Evolutionary conservation across 2,329 filamentous ascomycete species (phyloP).

Genomic region (Fusarium sp.): DNA sequence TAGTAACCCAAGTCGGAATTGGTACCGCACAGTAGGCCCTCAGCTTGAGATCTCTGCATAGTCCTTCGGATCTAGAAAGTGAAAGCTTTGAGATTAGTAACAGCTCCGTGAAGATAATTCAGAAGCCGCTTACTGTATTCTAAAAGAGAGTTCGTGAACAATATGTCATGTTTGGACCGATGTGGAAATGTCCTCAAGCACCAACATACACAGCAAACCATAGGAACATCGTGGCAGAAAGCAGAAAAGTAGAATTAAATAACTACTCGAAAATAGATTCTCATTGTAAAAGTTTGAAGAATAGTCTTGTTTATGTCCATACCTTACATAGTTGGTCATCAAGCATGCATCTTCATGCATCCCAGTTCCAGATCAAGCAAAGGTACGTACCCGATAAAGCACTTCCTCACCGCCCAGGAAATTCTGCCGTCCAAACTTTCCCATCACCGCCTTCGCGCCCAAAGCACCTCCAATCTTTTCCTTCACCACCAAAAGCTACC

Average conservation of each 20-base stretch:
- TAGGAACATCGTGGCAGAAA: neutral
- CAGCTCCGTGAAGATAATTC: neutral
- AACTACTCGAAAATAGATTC: no score
- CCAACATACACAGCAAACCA: neutral
- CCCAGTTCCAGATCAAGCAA: no score
- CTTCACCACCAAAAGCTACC: slow-evolving; percentile 10
- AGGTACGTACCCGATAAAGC: slow-evolving; percentile 15
- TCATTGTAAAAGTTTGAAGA: no score
- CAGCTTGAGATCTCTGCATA: neutral
- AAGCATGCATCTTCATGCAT: neutral
- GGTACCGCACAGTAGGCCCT: neutral
- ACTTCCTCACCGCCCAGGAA: slow-evolving; percentile 37
- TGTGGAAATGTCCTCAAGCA: no score
- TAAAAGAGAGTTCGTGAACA: neutral
- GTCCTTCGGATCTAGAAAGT: neutral
- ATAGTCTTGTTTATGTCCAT: no score
- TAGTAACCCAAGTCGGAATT: neutral
- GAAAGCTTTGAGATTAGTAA: neutral
- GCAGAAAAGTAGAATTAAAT: neutral
- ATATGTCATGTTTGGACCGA: neutral
- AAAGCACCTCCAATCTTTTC: slow-evolving; percentile 42
- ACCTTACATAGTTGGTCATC: neutral
- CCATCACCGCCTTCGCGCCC: slow-evolving; percentile 43
- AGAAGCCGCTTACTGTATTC: neutral
- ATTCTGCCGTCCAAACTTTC: slow-evolving; percentile 47